These are phyloP conservation scores for Ottelia alismoides DNA, from an alignment of 106 monocot genomes.

Conservation along the genomic window DNA sequence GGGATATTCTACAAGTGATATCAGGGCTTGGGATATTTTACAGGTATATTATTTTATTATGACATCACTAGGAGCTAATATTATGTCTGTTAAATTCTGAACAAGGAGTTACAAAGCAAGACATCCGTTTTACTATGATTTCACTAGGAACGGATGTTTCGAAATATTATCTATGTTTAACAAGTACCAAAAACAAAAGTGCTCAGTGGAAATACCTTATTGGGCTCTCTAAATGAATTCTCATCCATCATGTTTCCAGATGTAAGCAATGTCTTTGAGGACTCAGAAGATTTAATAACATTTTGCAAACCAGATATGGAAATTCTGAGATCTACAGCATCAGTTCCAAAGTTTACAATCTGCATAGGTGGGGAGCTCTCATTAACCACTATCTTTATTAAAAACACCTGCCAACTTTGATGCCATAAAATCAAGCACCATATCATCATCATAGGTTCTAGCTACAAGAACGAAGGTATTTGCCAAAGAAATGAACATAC, in stretches of 20 bases:
- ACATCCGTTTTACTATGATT: background rate
- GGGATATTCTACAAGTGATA: too few species aligned
- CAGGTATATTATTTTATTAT: too few species aligned
- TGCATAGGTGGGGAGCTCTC: too few species aligned
- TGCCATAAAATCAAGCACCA: background rate
- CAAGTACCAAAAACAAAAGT: background rate
- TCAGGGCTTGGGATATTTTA: too few species aligned
- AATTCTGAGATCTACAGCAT: conserved; percentile 46
- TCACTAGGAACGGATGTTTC: background rate
- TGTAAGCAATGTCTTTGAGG: conserved; percentile 48
- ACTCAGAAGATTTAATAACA: conserved; percentile 25
- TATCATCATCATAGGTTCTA: background rate
- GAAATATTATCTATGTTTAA: background rate
- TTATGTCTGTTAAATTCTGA: background rate
- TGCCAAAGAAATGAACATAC: conserved; percentile 7
- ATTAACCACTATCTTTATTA: too few species aligned
- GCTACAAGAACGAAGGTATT: background rate
- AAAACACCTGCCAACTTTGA: too few species aligned
- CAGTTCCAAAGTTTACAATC: conserved; percentile 76
- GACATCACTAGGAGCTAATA: too few species aligned
- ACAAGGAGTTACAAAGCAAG: background rate
- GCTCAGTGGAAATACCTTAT: conserved; percentile 42
- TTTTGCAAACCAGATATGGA: conserved; percentile 41
- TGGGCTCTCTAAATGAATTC: conserved; percentile 67
- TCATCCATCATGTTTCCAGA: conserved; percentile 56